A percentile compares a stretch with the other conserved stretches of the same genome.
These are phyloP conservation scores for Emergomyces pasteurianus DNA, from an alignment of 2,329 filamentous ascomycete species.

Conservation along the genomic window DNA sequence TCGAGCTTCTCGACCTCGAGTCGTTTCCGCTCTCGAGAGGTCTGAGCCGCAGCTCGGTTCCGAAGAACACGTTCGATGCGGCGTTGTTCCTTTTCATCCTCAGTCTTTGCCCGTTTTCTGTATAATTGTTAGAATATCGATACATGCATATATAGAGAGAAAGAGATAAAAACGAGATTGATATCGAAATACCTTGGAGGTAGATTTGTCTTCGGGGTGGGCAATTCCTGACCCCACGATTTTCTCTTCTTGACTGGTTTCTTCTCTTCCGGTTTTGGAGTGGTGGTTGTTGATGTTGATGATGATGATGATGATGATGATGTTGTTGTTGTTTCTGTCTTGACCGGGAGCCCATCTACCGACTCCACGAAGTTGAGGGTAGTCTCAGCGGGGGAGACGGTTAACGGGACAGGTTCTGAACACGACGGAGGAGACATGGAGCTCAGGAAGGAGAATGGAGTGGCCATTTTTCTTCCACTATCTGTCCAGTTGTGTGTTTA, in stretches of 20 bases:
- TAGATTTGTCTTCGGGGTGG: conserved; percentile 90
- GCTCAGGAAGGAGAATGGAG: conserved; percentile 21
- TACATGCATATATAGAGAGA: no score
- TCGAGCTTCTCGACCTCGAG: conserved; percentile 77
- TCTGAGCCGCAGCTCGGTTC: conserved; percentile 91
- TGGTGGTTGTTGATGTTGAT: neutral
- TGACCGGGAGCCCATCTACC: conserved; percentile 15
- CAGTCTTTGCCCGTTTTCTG: conserved; percentile 95
- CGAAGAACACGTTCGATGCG: conserved; percentile 94
- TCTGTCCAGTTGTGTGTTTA: no score
- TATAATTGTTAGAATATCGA: no score
- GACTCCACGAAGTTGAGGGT: conserved; percentile 24
- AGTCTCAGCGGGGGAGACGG: conserved; percentile 28
- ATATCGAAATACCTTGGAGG: conserved; percentile 68
- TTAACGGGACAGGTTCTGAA: conserved; percentile 25
- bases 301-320: no score
- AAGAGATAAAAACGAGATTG: no score
- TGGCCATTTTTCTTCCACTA: no score
- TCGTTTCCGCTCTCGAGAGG: conserved; percentile 86
- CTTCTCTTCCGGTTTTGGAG: conserved; percentile 43
- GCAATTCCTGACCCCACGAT: conserved; percentile 95
- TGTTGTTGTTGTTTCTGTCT: conserved; percentile 7
- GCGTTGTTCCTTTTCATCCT: conserved; percentile 96
- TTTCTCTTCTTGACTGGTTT: conserved; percentile 87
- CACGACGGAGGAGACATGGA: conserved; percentile 21